Conservation (phyloP, 2,329 filamentous ascomycete genomes). For the Cladophialophora exuberans region DNA sequence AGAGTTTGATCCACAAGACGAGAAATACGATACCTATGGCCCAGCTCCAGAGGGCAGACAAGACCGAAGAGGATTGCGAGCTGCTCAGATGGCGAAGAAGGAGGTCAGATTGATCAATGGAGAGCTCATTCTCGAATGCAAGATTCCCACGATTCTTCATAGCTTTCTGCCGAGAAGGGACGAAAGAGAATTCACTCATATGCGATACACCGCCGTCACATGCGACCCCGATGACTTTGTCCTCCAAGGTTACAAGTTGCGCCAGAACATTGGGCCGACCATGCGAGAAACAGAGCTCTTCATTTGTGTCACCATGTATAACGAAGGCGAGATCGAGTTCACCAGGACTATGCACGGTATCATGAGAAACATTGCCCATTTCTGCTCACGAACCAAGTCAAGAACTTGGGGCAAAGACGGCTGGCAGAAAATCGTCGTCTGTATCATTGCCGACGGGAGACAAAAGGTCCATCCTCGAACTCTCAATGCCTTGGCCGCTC, state of each 20-base stretch:
- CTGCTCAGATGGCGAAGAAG: constrained; percentile 86
- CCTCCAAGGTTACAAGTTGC: constrained; percentile 83
- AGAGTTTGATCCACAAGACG: constrained; percentile 47
- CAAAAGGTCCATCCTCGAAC: constrained; percentile 92
- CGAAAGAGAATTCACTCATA: constrained; percentile 95
- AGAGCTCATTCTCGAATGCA: constrained; percentile 96
- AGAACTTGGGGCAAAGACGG: constrained; percentile 95
- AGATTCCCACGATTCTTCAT: constrained; percentile 97
- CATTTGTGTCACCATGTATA: constrained; percentile 98
- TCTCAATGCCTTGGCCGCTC: constrained; percentile 89
- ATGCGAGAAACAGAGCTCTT: constrained; percentile 91
- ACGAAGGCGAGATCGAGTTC: constrained; percentile 95
- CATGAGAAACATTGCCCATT: constrained; percentile 97
- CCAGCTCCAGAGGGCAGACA: constrained; percentile 86
- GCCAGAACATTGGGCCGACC: constrained; percentile 84
- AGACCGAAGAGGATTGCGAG: constrained; percentile 80
- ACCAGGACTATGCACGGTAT: constrained; percentile 98
- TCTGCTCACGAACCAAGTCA: constrained; percentile 89
- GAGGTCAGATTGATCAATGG: constrained; percentile 97
- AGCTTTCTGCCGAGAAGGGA: constrained; percentile 92
- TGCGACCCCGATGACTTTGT: constrained; percentile 96
- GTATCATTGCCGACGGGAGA: constrained; percentile 91
- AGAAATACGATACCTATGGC: constrained; percentile 77
- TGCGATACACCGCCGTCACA: constrained; percentile 98
- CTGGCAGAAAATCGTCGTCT: constrained; percentile 99